Percentiles rank a stretch among this genome's conserved stretches.
Evolutionary conservation across 768 basidiomycete species (phyloP).

Genomic region (Clavaria fumosa): DNA sequence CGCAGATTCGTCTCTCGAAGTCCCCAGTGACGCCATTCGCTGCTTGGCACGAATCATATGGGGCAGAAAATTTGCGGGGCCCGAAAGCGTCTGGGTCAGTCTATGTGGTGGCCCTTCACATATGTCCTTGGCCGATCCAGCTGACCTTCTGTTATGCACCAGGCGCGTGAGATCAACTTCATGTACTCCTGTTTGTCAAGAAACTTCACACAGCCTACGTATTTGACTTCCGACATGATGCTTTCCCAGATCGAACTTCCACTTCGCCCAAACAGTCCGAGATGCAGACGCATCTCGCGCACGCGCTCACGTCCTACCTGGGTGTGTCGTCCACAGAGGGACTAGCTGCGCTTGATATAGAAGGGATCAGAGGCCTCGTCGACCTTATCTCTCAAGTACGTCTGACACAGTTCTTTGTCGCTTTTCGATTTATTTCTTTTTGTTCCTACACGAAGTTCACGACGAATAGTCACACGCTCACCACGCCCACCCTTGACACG

Average conservation of each 20-base stretch:
- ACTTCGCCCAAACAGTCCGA: constrained; percentile 34
- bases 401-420: constrained; percentile 3
- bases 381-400: constrained; percentile 58
- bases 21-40: constrained; percentile 69
- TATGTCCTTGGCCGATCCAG: not conserved
- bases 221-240: constrained; percentile 3
- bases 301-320: constrained; percentile 59
- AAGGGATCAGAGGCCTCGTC: constrained; percentile 46
- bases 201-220: not conserved
- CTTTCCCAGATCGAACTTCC: constrained; percentile 36
- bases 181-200: constrained; percentile 61
- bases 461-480: constrained; percentile 82
- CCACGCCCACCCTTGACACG: constrained; percentile 60
- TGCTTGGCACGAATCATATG: constrained; percentile 66
- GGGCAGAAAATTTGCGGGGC: constrained; percentile 40
- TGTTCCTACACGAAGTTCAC: constrained; percentile 42
- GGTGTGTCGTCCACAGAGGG: constrained; percentile 43
- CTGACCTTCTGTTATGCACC: not conserved
- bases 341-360: constrained; percentile 39
- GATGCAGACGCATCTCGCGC: constrained; percentile 53
- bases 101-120: constrained; percentile 15
- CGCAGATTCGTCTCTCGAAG: constrained; percentile 31
- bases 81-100: constrained; percentile 46
- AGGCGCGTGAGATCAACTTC: constrained; percentile 49
- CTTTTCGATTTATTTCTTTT: not conserved